Conservation (phyloP, 2,329 filamentous ascomycete genomes). For the Cytospora paraplurivora region DNA sequence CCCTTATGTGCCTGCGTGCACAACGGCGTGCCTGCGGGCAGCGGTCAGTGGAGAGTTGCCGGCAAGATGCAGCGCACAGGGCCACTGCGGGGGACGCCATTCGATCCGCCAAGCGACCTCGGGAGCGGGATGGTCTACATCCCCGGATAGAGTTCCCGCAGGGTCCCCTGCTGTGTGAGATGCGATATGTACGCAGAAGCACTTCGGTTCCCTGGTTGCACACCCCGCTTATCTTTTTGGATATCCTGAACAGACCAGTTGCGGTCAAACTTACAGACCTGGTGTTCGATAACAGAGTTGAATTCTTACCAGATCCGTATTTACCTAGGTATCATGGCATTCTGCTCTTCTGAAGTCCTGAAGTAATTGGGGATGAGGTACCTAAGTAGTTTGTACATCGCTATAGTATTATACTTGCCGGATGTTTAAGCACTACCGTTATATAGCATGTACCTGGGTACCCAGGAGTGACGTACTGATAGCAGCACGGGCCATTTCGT, state of each 20-base stretch:
- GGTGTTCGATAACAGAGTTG: too few species aligned
- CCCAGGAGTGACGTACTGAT: conserved; percentile 19
- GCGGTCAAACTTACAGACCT: background rate
- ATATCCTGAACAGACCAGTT: background rate
- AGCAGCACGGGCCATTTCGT: conserved; percentile 1
- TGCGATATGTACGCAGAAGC: too few species aligned
- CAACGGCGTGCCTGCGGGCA: background rate
- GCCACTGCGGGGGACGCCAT: conserved; percentile 19
- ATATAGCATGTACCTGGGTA: background rate
- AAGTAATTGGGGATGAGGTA: too few species aligned
- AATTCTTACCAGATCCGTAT: too few species aligned
- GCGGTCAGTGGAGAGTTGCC: conserved; percentile 16
- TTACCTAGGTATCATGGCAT: too few species aligned
- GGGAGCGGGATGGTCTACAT: background rate
- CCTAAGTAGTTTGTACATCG: too few species aligned
- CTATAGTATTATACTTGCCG: background rate
- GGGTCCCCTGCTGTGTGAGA: too few species aligned
- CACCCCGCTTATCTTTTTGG: background rate
- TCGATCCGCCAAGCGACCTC: conserved; percentile 8
- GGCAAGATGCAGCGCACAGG: conserved; percentile 16
- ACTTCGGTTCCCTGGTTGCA: background rate
- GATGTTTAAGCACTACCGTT: background rate
- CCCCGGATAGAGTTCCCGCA: too few species aligned
- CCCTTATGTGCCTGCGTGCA: conserved; percentile 6
- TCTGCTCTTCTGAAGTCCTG: too few species aligned